A percentile compares a stretch with the other conserved stretches of the same genome.
These are phyloP conservation scores for Pythium sp. DNA, from an alignment of 352 stramenopile species.

Conservation along the genomic window DNA sequence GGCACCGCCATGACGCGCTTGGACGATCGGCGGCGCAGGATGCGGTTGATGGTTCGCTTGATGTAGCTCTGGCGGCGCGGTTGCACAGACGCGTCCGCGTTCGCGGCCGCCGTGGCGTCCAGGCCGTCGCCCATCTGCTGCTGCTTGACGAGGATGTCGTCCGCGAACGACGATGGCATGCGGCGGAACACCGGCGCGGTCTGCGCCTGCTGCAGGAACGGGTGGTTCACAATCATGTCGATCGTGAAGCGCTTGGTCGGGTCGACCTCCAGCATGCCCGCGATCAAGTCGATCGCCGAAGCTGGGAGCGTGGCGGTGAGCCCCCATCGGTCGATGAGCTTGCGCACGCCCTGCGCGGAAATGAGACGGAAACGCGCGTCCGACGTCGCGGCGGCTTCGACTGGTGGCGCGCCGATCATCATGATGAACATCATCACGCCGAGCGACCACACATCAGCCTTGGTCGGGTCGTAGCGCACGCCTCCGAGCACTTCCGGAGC, in stretches of 20 bases:
- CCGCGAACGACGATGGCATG: conserved; percentile 31
- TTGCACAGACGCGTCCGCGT: not conserved
- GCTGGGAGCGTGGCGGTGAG: conserved; percentile 53
- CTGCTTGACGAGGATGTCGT: conserved; percentile 18
- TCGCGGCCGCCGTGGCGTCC: not conserved
- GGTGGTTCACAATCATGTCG: conserved; percentile 53
- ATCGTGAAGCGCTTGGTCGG: conserved; percentile 54
- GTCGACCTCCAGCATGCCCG: conserved; percentile 64
- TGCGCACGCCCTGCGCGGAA: conserved; percentile 46
- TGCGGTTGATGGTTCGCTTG: conserved; percentile 41
- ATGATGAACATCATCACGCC: conserved; percentile 88
- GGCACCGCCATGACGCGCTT: conserved; percentile 48
- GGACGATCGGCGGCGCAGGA: conserved; percentile 40
- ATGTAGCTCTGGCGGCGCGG: conserved; percentile 18
- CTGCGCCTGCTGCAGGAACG: conserved; percentile 41
- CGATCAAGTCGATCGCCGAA: conserved; percentile 58
- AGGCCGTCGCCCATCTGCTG: conserved; percentile 16
- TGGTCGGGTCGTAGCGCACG: conserved; percentile 60
- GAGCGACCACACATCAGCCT: conserved; percentile 83
- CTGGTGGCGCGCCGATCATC: conserved; percentile 60
- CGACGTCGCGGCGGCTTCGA: conserved; percentile 51
- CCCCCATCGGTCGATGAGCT: conserved; percentile 66
- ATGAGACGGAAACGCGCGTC: conserved; percentile 72
- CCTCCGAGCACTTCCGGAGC: conserved; percentile 73
- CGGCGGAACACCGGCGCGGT: conserved; percentile 16